Evolutionary conservation across 2,329 filamentous ascomycete species (phyloP).

Genomic region (Zelopaecilomyces penicillatus): DNA sequence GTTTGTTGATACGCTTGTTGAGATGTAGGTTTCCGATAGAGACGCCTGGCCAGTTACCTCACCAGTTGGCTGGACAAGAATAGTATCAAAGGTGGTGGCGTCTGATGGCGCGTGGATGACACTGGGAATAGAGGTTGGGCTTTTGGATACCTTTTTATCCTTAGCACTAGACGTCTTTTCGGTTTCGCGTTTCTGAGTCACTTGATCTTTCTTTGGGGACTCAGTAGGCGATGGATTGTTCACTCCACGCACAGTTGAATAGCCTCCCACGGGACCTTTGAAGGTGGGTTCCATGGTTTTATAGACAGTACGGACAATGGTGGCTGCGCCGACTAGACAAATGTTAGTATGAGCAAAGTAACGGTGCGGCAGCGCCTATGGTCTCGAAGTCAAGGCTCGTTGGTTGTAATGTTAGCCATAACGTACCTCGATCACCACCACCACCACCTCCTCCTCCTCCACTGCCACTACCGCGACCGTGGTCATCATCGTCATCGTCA

Average conservation of each 20-base stretch:
- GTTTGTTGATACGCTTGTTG: constrained; percentile 11
- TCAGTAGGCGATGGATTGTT: constrained; percentile 10
- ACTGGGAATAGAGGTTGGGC: background rate
- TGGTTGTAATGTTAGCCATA: too few species aligned
- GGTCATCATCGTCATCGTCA: background rate
- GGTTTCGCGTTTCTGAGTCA: constrained; percentile 4
- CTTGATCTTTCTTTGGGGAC: constrained; percentile 5
- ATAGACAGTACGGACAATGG: constrained; percentile 31
- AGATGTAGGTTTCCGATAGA: constrained; percentile 9
- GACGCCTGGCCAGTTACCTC: background rate
- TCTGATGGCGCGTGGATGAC: constrained; percentile 7
- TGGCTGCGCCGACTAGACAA: constrained; percentile 10
- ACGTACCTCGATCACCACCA: too few species aligned
- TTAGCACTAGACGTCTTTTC: constrained; percentile 7
- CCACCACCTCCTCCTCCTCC: background rate
- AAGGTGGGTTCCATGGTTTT: constrained; percentile 34
- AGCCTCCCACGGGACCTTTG: constrained; percentile 33
- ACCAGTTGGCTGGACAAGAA: constrained; percentile 23
- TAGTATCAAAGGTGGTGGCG: constrained; percentile 17
- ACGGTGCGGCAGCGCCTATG: too few species aligned
- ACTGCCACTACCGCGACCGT: background rate
- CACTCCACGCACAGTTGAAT: constrained; percentile 25
- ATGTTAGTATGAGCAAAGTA: background rate
- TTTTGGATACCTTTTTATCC: constrained; percentile 1
- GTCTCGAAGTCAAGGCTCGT: too few species aligned